Evolutionary conservation across 129 eudicot species (phyloP).

Genomic region (Chrysanthemum makinoi): DNA sequence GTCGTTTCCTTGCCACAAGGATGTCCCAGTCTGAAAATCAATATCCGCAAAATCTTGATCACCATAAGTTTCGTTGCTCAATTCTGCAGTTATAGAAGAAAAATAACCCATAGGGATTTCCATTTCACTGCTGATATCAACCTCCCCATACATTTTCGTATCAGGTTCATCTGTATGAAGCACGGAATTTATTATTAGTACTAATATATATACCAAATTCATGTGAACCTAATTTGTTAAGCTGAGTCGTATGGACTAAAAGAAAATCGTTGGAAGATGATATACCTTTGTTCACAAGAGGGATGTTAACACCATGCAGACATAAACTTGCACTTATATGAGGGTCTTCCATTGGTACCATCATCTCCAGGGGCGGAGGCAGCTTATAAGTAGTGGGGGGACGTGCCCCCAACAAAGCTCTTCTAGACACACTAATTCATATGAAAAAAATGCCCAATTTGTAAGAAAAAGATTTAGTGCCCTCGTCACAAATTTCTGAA

Average conservation of each 20-base stretch:
- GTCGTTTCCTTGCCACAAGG: conserved; percentile 28
- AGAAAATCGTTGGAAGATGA: background rate
- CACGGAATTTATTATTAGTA: background rate
- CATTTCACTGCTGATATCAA: conserved; percentile 5
- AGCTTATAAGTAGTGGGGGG: too few species aligned
- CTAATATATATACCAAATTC: background rate
- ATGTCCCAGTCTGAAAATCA: conserved; percentile 23
- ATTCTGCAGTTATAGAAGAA: conserved; percentile 19
- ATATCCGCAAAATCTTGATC: conserved; percentile 17
- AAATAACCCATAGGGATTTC: conserved; percentile 11
- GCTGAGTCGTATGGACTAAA: too few species aligned
- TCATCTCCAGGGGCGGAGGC: too few species aligned
- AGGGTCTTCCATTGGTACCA: background rate
- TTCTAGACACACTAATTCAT: too few species aligned
- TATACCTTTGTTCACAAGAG: conserved; percentile 7
- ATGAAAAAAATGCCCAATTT: too few species aligned
- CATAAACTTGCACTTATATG: background rate
- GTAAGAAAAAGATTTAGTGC: too few species aligned
- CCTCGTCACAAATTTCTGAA: too few species aligned
- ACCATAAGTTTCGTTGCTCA: conserved; percentile 1
- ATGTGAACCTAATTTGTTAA: background rate
- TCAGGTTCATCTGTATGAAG: conserved; percentile 27
- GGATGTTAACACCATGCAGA: conserved; percentile 2
- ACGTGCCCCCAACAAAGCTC: too few species aligned
- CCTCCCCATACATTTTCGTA: conserved; percentile 26